Conservation (phyloP, 1,284 basidiomycete genomes). For the Tilletia setariae region DNA sequence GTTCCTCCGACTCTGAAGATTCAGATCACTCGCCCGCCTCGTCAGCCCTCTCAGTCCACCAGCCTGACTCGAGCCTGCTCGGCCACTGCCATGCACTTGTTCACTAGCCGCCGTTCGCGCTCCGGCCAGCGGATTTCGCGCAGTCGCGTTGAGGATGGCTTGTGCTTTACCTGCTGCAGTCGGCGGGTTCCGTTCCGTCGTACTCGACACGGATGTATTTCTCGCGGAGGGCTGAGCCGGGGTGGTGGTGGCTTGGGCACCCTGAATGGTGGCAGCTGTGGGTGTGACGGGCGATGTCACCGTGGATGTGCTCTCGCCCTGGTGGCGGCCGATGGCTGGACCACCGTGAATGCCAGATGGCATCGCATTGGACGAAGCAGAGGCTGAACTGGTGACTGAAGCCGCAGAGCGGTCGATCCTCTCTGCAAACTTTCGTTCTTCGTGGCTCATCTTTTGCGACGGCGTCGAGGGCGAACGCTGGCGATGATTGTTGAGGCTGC, state of each 20-base stretch:
- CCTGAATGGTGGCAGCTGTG: neutral
- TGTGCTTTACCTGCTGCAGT: neutral
- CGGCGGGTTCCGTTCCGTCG: neutral
- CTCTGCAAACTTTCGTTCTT: neutral
- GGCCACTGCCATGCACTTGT: neutral
- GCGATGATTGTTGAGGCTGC: too few species aligned
- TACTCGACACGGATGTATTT: too few species aligned
- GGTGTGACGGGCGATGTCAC: conserved; percentile 9
- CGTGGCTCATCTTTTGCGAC: neutral
- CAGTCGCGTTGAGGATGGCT: neutral
- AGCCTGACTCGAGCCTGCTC: neutral
- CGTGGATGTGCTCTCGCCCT: neutral
- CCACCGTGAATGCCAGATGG: neutral
- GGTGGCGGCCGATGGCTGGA: neutral
- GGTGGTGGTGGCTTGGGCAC: neutral
- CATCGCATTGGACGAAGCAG: neutral
- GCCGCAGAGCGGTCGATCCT: conserved; percentile 2
- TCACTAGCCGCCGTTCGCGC: conserved; percentile 2
- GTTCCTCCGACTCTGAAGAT: conserved; percentile 28
- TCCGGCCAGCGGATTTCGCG: conserved; percentile 12
- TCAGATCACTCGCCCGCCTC: conserved; percentile 23
- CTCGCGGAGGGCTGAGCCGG: neutral
- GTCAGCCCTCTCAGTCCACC: neutral
- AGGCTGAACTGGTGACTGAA: conserved; percentile 5
- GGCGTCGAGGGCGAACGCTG: too few species aligned